These are phyloP conservation scores for Cercospora zeae-maydis DNA, from an alignment of 2,329 filamentous ascomycete genomes.

Conservation along the genomic window DNA sequence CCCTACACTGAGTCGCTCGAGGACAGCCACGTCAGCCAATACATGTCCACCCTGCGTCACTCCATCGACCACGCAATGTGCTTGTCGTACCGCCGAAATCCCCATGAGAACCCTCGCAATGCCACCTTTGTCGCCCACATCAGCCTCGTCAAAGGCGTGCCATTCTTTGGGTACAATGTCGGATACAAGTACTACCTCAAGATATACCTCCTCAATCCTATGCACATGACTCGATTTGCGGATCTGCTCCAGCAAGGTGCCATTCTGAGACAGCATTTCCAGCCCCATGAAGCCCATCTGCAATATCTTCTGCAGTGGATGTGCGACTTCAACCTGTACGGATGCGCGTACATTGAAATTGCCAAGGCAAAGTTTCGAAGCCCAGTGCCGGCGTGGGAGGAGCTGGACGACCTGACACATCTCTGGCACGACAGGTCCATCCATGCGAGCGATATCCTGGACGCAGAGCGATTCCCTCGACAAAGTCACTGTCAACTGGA, in stretches of 20 bases:
- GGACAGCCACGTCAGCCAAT: slow-evolving; percentile 59
- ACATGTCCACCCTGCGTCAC: slow-evolving; percentile 73
- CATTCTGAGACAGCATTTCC: slow-evolving; percentile 76
- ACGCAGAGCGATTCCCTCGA: slow-evolving; percentile 64
- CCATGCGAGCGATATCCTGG: slow-evolving; percentile 54
- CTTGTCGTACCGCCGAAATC: slow-evolving; percentile 75
- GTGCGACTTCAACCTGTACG: slow-evolving; percentile 96
- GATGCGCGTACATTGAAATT: slow-evolving; percentile 78
- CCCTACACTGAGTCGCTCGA: slow-evolving; percentile 30
- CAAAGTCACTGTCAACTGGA: slow-evolving; percentile 87
- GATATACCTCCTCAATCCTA: slow-evolving; percentile 86
- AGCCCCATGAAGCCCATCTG: slow-evolving; percentile 90
- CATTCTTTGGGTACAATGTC: slow-evolving; percentile 94
- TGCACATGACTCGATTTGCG: slow-evolving; percentile 79
- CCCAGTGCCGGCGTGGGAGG: slow-evolving; percentile 68
- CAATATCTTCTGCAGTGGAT: slow-evolving; percentile 96
- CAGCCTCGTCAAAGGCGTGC: slow-evolving; percentile 84
- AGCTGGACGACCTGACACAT: slow-evolving; percentile 59
- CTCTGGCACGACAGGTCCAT: slow-evolving; percentile 79
- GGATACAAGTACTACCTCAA: slow-evolving; percentile 90
- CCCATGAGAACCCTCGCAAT: slow-evolving; percentile 58
- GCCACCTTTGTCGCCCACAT: slow-evolving; percentile 82
- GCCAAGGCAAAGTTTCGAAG: slow-evolving; percentile 67
- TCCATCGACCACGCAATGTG: slow-evolving; percentile 90
- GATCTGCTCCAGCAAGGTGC: slow-evolving; percentile 85